Conservation (phyloP, 345 rosid genomes). For the Pelargonium nanum region DNA sequence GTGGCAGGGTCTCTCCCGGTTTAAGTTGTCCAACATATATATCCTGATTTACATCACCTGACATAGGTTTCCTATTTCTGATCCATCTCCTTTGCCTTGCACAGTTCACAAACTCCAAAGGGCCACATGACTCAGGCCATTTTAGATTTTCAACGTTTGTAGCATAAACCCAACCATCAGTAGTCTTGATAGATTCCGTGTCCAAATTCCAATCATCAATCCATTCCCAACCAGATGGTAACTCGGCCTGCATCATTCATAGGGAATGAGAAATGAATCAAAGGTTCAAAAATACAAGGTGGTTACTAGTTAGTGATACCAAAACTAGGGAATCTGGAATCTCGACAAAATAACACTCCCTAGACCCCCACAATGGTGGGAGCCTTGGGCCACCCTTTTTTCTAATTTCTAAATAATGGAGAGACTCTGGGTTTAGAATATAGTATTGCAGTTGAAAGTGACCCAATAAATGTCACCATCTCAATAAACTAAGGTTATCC, state of each 20-base stretch:
- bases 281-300: background rate
- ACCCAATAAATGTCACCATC: no score
- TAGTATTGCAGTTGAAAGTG: no score
- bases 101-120: slow-evolving; percentile 27
- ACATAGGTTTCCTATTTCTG: slow-evolving; percentile 33
- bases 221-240: slow-evolving; percentile 53
- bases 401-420: no score
- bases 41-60: slow-evolving; percentile 27
- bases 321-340: no score
- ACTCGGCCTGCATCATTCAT: slow-evolving; percentile 9
- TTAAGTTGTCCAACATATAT: slow-evolving; percentile 52
- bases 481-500: no score
- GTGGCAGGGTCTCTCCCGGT: slow-evolving; percentile 69
- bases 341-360: no score
- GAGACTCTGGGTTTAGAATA: no score
- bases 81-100: slow-evolving; percentile 67
- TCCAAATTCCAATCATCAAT: slow-evolving; percentile 51
- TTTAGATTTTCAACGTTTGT: slow-evolving; percentile 44
- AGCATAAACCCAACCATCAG: slow-evolving; percentile 66
- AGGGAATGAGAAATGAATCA: background rate
- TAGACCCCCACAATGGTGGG: no score
- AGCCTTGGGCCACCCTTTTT: no score
- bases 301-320: no score
- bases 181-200: slow-evolving; percentile 23
- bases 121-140: slow-evolving; percentile 47